A percentile compares a stretch with the other conserved stretches of the same genome.
phyloP scores from a whole-genome alignment of 2,329 filamentous ascomycete species.

The Diaporthe aspalathi region DNA sequence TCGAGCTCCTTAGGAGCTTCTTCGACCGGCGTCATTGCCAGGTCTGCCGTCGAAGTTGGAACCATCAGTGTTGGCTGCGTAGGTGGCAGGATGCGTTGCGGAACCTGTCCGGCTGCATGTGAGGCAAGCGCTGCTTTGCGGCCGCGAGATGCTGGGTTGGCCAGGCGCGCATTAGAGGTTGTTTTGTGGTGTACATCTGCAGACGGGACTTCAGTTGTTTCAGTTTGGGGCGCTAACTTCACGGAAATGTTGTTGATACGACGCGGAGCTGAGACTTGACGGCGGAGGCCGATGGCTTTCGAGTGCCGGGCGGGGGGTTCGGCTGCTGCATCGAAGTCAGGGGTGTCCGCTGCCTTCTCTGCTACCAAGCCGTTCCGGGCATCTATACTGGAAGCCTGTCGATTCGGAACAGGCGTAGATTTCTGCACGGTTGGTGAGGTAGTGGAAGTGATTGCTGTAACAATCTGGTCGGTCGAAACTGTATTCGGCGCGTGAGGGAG shows the following conservation, averaged over 20 bases:
- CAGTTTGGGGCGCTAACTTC: background rate
- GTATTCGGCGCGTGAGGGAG: background rate
- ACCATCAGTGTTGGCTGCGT: constrained; percentile 13
- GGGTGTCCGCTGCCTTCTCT: background rate
- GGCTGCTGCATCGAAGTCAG: background rate
- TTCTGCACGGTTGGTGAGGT: too few species aligned
- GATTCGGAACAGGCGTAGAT: too few species aligned
- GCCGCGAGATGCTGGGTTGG: constrained; percentile 64
- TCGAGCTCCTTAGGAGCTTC: constrained; percentile 32
- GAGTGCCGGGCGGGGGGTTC: background rate
- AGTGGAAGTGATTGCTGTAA: background rate
- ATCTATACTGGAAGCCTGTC: background rate
- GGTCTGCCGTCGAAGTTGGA: constrained; percentile 37
- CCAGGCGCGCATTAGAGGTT: constrained; percentile 43
- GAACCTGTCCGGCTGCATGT: constrained; percentile 61
- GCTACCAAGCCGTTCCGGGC: too few species aligned
- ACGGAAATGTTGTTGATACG: constrained; percentile 33
- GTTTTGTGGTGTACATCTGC: background rate
- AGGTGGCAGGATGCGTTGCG: constrained; percentile 56
- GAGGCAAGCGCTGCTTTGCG: constrained; percentile 64
- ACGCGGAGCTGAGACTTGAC: constrained; percentile 6
- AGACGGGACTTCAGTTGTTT: background rate
- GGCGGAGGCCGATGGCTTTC: constrained; percentile 12
- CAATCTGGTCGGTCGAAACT: background rate
- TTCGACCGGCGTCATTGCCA: constrained; percentile 40